A percentile compares a stretch with the other conserved stretches of the same genome.
These are phyloP conservation scores for Aspergillus viridinutans DNA, from an alignment of 2,329 filamentous ascomycete species.

Conservation along the genomic window DNA sequence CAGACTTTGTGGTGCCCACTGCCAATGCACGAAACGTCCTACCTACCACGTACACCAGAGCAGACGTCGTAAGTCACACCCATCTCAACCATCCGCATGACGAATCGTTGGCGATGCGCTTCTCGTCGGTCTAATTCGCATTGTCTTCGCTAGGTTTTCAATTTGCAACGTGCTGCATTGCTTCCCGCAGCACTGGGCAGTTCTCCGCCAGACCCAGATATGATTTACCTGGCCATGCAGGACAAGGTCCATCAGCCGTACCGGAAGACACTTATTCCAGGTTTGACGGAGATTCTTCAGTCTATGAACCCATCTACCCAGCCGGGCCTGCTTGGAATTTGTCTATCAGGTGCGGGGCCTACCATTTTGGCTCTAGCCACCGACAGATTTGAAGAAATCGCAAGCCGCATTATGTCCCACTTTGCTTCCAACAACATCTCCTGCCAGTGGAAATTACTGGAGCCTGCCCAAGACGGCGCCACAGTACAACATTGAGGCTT, in stretches of 20 bases:
- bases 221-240: constrained; percentile 98
- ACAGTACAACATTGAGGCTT: constrained; percentile 26
- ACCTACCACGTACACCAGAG: constrained; percentile 71
- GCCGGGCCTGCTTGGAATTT: constrained; percentile 86
- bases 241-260: constrained; percentile 98
- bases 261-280: constrained; percentile 84
- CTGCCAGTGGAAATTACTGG: constrained; percentile 82
- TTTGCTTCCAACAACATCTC: constrained; percentile 64
- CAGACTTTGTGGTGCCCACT: constrained; percentile 92
- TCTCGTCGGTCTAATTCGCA: not conserved
- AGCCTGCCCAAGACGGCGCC: constrained; percentile 69
- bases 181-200: constrained; percentile 84
- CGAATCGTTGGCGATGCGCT: not conserved
- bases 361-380: constrained; percentile 93
- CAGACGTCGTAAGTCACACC: constrained; percentile 66
- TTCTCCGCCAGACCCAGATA: constrained; percentile 83
- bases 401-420: constrained; percentile 67
- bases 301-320: constrained; percentile 86
- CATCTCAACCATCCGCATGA: not conserved
- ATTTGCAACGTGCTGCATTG: constrained; percentile 88
- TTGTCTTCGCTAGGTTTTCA: constrained; percentile 58
- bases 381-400: constrained; percentile 82
- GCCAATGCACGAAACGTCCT: constrained; percentile 84
- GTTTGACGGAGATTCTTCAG: constrained; percentile 82
- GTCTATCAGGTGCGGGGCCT: constrained; percentile 88